phyloP scores from a whole-genome alignment of 2,329 filamentous ascomycete genomes.

The Penicillium sp. region DNA sequence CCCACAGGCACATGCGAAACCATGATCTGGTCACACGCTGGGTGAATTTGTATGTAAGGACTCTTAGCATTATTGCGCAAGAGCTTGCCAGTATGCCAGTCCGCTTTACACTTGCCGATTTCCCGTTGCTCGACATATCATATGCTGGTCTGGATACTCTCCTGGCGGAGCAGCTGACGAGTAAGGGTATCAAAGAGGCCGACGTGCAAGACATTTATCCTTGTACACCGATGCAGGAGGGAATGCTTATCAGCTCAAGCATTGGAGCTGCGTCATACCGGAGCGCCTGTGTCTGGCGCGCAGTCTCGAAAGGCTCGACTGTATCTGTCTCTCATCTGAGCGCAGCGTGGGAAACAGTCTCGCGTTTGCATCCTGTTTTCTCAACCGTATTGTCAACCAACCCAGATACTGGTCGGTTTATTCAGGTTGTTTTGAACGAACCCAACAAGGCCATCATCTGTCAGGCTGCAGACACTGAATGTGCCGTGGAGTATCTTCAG shows the following conservation, averaged over 20 bases:
- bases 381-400: not conserved
- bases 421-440: not conserved
- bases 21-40: too few species aligned
- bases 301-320: too few species aligned
- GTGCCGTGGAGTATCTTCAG: too few species aligned
- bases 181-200: slow-evolving; percentile 1
- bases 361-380: not conserved
- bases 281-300: not conserved
- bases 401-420: not conserved
- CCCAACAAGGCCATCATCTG: too few species aligned
- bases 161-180: not conserved
- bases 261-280: not conserved
- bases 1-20: too few species aligned
- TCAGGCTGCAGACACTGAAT: too few species aligned
- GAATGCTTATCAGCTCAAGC: not conserved
- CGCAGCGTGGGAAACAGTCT: not conserved
- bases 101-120: too few species aligned
- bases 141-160: not conserved
- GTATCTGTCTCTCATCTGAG: not conserved
- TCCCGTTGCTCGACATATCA: not conserved
- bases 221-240: not conserved
- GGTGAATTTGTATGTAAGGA: too few species aligned
- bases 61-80: too few species aligned
- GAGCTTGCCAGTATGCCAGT: too few species aligned
- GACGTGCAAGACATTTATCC: not conserved